A percentile compares a stretch with the other conserved stretches of the same genome.
Evolutionary conservation across 2,329 filamentous ascomycete species (phyloP).

Genomic region (Sclerotinia minor): DNA sequence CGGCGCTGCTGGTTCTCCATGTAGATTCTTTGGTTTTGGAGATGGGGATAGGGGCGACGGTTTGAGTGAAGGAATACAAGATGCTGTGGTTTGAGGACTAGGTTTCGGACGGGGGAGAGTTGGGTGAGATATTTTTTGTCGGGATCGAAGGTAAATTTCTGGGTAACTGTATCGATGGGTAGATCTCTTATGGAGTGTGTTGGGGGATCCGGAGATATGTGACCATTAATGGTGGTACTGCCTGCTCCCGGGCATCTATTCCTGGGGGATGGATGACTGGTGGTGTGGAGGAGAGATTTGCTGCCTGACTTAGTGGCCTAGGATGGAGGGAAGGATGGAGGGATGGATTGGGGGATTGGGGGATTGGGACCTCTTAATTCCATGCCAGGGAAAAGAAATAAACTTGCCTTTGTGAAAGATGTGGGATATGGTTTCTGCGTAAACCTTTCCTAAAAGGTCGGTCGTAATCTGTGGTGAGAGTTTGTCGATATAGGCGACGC

Average conservation of each 20-base stretch:
- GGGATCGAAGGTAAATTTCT: not conserved
- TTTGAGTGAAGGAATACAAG: not conserved
- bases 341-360: not conserved
- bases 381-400: not conserved
- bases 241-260: not conserved
- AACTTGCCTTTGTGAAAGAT: not conserved
- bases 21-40: not conserved
- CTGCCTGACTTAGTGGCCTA: not conserved
- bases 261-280: not conserved
- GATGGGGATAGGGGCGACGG: not conserved
- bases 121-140: not conserved
- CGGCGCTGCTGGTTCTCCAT: not conserved
- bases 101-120: not conserved
- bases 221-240: not conserved
- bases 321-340: not conserved
- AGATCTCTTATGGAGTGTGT: conserved; percentile 1
- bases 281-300: not conserved
- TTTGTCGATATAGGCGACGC: not conserved
- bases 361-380: not conserved
- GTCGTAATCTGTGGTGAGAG: not conserved
- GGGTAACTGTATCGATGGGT: not conserved
- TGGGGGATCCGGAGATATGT: not conserved
- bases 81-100: not conserved
- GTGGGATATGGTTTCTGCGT: conserved; percentile 9
- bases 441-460: not conserved